These are phyloP conservation scores for Phytophthora chlamydospora DNA, from an alignment of 352 stramenopile genomes.

Conservation along the genomic window DNA sequence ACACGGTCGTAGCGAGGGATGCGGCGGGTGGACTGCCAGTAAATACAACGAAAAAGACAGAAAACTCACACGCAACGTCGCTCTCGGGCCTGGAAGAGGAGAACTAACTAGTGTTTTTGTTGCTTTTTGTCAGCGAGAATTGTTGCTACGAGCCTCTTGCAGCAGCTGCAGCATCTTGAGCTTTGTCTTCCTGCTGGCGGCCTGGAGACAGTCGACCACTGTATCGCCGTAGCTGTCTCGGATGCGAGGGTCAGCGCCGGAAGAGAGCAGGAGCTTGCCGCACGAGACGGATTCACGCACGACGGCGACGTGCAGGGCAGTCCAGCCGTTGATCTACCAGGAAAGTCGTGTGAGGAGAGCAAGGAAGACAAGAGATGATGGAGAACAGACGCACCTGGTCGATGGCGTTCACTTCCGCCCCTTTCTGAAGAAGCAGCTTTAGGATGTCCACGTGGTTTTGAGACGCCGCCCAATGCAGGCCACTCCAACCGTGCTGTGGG, in stretches of 20 bases:
- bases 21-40: conserved; percentile 8
- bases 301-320: conserved; percentile 68
- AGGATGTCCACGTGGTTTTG: conserved; percentile 66
- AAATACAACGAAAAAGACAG: conserved; percentile 35
- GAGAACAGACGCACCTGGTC: conserved; percentile 47
- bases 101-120: background rate
- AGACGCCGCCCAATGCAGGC: conserved; percentile 77
- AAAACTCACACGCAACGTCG: conserved; percentile 2
- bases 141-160: conserved; percentile 24
- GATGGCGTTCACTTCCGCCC: conserved; percentile 55
- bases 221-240: conserved; percentile 65
- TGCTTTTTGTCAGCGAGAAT: conserved; percentile 5
- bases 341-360: background rate
- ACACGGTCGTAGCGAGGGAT: conserved; percentile 5
- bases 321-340: conserved; percentile 68
- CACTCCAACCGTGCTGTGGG: conserved; percentile 75
- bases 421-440: conserved; percentile 47
- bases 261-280: conserved; percentile 51
- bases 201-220: conserved; percentile 41
- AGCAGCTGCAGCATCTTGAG: conserved; percentile 51
- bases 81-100: conserved; percentile 7
- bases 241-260: conserved; percentile 44
- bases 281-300: conserved; percentile 55
- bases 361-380: background rate
- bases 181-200: conserved; percentile 51